phyloP scores from a whole-genome alignment of 306 rosid species.

The Malus sylvestris region DNA sequence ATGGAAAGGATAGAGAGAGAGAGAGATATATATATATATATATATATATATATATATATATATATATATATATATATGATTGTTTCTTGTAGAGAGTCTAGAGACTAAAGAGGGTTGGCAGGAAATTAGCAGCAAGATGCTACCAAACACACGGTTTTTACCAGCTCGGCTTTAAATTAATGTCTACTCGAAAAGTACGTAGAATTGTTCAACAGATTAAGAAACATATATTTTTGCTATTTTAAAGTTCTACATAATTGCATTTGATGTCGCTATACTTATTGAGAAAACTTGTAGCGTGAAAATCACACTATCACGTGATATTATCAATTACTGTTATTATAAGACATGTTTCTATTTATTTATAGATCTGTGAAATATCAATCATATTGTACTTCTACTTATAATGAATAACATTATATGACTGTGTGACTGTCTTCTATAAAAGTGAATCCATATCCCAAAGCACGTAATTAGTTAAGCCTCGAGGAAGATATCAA shows the following conservation, averaged over 20 bases:
- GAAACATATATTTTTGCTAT: neutral
- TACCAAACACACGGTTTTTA: conserved; percentile 71
- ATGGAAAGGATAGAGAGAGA: neutral
- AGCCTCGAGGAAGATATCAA: neutral
- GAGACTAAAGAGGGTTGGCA: conserved; percentile 12
- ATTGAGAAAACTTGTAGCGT: no score
- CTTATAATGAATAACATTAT: no score
- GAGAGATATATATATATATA: no score
- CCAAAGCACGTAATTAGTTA: neutral
- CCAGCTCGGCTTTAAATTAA: conserved; percentile 7
- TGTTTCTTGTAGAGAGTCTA: conserved; percentile 1
- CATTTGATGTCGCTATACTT: no score
- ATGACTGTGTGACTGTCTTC: no score
- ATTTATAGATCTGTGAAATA: no score
- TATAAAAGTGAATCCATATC: no score
- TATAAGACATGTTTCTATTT: no score
- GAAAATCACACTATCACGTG: no score
- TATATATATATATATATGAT: neutral
- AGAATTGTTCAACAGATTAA: neutral
- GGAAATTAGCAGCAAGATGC: conserved; percentile 28
- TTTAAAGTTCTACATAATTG: neutral
- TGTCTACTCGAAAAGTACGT: neutral
- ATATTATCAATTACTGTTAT: no score
- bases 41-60: no score
- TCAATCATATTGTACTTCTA: no score